Evolutionary conservation across 495 filamentous ascomycete species (phyloP).

Genomic region (Xylaria castorea): DNA sequence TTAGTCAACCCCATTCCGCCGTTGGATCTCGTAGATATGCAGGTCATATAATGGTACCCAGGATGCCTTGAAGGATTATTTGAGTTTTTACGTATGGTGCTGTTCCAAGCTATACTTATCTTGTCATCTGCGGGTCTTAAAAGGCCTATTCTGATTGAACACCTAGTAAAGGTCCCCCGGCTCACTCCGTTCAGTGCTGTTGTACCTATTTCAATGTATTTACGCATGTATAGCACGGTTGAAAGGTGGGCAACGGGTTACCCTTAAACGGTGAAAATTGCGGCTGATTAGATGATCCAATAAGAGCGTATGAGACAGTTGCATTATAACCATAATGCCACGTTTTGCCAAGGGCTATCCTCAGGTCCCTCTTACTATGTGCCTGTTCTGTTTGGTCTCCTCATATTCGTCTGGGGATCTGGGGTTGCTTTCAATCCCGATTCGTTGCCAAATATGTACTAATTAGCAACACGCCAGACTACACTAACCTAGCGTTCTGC

Average conservation of each 20-base stretch:
- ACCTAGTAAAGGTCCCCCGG: not conserved
- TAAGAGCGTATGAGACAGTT: constrained; percentile 2
- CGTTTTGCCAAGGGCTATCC: constrained; percentile 18
- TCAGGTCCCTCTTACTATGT: not conserved
- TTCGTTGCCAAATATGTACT: not conserved
- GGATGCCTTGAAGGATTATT: not conserved
- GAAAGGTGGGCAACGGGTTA: not conserved
- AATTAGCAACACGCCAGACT: not conserved
- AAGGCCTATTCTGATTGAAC: not conserved
- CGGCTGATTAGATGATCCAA: constrained; percentile 6
- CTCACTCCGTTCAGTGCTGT: not conserved
- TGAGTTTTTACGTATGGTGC: not conserved
- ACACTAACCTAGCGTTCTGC: not conserved
- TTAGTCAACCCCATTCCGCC: not conserved
- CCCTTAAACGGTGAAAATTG: not conserved
- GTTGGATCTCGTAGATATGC: not conserved
- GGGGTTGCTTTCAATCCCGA: not conserved
- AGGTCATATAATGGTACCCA: not conserved
- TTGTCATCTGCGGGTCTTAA: not conserved
- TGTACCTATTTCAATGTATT: not conserved
- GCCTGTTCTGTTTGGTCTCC: not conserved
- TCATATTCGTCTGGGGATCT: not conserved
- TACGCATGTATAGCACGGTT: not conserved
- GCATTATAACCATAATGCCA: not conserved
- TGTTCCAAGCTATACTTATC: not conserved